phyloP scores from a whole-genome alignment of 257 asterid species.

The Mitragyna speciosa region DNA sequence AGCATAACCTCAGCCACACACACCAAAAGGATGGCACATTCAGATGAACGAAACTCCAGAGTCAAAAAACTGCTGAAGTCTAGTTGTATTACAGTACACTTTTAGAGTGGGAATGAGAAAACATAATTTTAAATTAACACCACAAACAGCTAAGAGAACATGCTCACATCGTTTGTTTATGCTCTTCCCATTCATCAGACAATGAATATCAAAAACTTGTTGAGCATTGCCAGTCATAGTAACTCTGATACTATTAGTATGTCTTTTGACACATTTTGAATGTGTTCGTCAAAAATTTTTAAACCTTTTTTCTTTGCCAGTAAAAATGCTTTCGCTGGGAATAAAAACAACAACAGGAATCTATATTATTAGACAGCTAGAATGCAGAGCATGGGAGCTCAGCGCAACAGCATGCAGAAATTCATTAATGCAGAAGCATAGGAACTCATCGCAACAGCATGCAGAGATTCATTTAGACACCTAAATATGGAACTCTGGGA shows the following conservation, averaged over 20 bases:
- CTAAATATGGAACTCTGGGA: neutral
- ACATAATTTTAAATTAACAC: neutral
- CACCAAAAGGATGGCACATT: conserved; percentile 18
- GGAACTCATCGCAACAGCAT: too few relatives aligned
- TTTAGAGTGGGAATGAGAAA: neutral
- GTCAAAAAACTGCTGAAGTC: neutral
- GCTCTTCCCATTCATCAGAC: neutral
- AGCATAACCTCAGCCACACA: conserved; percentile 6
- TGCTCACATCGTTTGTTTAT: neutral
- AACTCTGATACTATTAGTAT: neutral
- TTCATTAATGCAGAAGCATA: neutral
- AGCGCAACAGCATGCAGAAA: too few relatives aligned
- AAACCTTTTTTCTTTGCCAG: neutral
- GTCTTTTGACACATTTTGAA: neutral
- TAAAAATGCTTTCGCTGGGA: neutral
- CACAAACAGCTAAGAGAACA: neutral
- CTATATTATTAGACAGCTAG: neutral
- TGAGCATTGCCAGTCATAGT: neutral
- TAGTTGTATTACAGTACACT: neutral
- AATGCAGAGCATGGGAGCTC: neutral
- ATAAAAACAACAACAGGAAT: too few relatives aligned
- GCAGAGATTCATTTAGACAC: neutral
- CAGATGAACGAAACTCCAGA: neutral
- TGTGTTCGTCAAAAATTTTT: neutral
- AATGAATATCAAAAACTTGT: conserved; percentile 7